Evolutionary conservation across 2,329 filamentous ascomycete species (phyloP), one percentile per base, ranked within the genome.

Genomic region (Ilyonectria sp.): DNA sequence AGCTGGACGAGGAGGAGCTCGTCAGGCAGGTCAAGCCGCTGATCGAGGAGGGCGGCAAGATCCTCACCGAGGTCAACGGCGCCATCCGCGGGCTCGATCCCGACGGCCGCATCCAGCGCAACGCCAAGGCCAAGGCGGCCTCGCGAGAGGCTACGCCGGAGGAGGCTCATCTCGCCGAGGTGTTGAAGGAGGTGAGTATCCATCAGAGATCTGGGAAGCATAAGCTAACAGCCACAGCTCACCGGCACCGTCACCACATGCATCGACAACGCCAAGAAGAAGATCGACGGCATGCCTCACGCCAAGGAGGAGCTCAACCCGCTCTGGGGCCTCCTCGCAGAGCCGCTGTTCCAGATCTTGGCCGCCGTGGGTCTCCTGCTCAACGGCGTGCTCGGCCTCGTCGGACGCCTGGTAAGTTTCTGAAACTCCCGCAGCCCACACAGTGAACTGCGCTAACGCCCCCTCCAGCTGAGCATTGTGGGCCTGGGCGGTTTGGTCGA

Each of bases 261-360:
- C 26, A 95, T 98, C 74, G 94, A 98, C 77, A 91, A 92, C 70
- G 93, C 93, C 29, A 96, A 95, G 89, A 93, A 92, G 84, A 93
- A 93, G 85, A 93, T 97, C 68, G 90, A 93, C 77, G 93, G 93
- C 77, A 96, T 97, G 93, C 94, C 95, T 6, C 93, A 97, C 73
- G 95, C 94, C 49, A 97, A 97, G 91, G 95, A 97, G 87, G 91
- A 95, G 85, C 87, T 97, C 68, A 97, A 95, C 84, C 94, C 95
- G 11, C 89, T 98, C 33, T 97, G 94, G 94, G 90, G 86, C 33
- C 85, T 97, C 55, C 85, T 96, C 15, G 90, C 90, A 40, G 94
- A 97, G 86, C 95, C 95, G 11, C 85, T 97, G 23, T 94, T 94
- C 87, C 95, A 98, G 87, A 97, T 97, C 78, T 88, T 97, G 55